phyloP scores from a whole-genome alignment of 2,329 filamentous ascomycete species.

The Hortaea sp. region DNA sequence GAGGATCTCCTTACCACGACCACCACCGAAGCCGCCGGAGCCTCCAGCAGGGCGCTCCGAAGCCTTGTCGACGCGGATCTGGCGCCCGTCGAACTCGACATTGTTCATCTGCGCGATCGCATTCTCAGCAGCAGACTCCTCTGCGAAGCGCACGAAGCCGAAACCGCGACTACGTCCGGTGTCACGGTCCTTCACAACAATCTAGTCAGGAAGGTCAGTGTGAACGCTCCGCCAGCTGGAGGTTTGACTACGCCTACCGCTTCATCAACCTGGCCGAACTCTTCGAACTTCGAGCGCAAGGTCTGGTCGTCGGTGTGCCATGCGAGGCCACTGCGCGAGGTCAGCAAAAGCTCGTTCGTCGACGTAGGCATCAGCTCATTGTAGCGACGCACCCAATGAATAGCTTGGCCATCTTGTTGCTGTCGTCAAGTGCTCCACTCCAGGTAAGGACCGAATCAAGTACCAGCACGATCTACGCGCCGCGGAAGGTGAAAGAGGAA shows the following conservation, averaged over 20 bases:
- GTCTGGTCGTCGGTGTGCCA: constrained; percentile 94
- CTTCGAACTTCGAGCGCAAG: constrained; percentile 81
- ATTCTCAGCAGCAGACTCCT: constrained; percentile 64
- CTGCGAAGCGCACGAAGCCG: constrained; percentile 84
- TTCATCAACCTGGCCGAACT: constrained; percentile 86
- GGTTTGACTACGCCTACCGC: constrained; percentile 53
- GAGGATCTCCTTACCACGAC: constrained; percentile 21
- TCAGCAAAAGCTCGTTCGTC: constrained; percentile 6
- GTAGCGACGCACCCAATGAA: constrained; percentile 70
- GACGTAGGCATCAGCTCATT: no score
- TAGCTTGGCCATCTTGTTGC: constrained; percentile 69
- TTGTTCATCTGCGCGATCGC: constrained; percentile 78
- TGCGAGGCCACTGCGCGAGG: constrained; percentile 68
- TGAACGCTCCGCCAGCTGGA: not conserved
- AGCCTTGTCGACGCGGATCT: constrained; percentile 91
- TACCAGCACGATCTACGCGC: not conserved
- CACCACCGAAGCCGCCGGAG: constrained; percentile 35
- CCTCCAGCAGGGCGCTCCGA: constrained; percentile 64
- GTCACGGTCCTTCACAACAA: constrained; percentile 95
- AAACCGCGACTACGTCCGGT: constrained; percentile 95
- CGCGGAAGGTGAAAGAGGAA: not conserved
- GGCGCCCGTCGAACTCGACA: constrained; percentile 89
- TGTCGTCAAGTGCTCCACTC: constrained; percentile 7
- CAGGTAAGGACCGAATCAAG: constrained; percentile 23
- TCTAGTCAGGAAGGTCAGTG: constrained; percentile 41